These are phyloP conservation scores for Chaetomiaceae sp. DNA, from an alignment of 2,329 filamentous ascomycete species.

Conservation along the genomic window DNA sequence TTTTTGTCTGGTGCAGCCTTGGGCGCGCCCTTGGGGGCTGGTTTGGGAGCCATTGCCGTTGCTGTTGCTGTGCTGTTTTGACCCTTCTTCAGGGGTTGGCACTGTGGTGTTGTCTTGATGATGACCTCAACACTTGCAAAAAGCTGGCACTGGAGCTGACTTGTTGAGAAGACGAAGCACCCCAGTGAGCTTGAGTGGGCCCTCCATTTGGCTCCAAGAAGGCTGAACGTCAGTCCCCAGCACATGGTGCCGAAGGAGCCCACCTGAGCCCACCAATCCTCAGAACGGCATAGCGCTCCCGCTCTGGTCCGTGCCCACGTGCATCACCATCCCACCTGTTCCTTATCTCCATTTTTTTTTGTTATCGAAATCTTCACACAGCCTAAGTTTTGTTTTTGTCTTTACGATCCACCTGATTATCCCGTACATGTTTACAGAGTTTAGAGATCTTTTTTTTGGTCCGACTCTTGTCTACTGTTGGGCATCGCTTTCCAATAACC, in stretches of 20 bases:
- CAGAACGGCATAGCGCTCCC: constrained; percentile 11
- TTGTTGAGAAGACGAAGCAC: no score
- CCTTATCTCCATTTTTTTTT: constrained; percentile 16
- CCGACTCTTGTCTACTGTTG: no score
- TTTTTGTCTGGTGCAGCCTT: constrained; percentile 14
- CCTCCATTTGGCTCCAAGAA: no score
- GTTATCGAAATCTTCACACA: neutral
- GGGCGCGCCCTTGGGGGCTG: constrained; percentile 25
- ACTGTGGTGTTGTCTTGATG: neutral
- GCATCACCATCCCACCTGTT: constrained; percentile 8
- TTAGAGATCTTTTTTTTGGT: no score
- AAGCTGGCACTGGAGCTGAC: neutral
- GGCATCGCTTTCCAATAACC: no score
- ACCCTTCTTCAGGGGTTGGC: neutral
- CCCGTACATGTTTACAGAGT: no score
- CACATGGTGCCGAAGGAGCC: neutral
- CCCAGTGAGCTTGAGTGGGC: no score
- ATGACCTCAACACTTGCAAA: neutral
- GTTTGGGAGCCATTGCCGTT: constrained; percentile 24
- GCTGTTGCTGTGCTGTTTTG: constrained; percentile 15
- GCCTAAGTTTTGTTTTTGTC: neutral
- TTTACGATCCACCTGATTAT: no score
- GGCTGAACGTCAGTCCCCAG: no score
- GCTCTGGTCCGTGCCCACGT: neutral
- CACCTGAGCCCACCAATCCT: neutral